Evolutionary conservation across 371 early-diverging fungal genomes (phyloP).

Genomic region (Lichtheimia hyalospora): DNA sequence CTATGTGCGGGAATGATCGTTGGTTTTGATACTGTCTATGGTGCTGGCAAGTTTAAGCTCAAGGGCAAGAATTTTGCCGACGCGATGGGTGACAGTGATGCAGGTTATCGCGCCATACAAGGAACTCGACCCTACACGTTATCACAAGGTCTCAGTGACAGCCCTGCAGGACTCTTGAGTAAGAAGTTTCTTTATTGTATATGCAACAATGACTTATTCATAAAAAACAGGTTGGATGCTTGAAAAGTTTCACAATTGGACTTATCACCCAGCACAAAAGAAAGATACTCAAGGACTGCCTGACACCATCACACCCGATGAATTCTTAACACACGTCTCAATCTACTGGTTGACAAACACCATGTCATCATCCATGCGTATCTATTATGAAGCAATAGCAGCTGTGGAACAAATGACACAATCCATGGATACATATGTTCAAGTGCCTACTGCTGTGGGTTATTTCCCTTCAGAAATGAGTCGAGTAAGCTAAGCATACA

Average conservation of each 20-base stretch:
- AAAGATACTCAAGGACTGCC: constrained; percentile 36
- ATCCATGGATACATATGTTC: constrained; percentile 29
- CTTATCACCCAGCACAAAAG: constrained; percentile 34
- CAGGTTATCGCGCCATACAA: constrained; percentile 59
- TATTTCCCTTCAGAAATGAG: constrained; percentile 51
- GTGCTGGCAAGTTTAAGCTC: not conserved
- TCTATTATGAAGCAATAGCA: constrained; percentile 59
- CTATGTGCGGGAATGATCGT: constrained; percentile 24
- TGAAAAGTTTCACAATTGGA: constrained; percentile 65
- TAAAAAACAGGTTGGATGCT: constrained; percentile 54
- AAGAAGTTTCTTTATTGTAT: too few species aligned
- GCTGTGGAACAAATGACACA: constrained; percentile 31
- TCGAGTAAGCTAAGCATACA: too few species aligned
- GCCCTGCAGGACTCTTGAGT: constrained; percentile 58
- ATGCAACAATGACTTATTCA: not conserved
- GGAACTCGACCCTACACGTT: constrained; percentile 59
- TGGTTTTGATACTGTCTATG: constrained; percentile 31
- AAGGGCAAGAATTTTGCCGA: constrained; percentile 23
- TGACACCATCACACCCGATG: constrained; percentile 40
- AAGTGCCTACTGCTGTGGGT: constrained; percentile 55
- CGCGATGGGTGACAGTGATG: constrained; percentile 24
- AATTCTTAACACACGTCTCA: constrained; percentile 59
- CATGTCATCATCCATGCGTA: constrained; percentile 61
- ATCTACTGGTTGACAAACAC: constrained; percentile 67
- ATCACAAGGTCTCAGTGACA: constrained; percentile 58